Evolutionary conservation across 2,329 filamentous ascomycete genomes (phyloP).

Genomic region (Beauveria caledonica): DNA sequence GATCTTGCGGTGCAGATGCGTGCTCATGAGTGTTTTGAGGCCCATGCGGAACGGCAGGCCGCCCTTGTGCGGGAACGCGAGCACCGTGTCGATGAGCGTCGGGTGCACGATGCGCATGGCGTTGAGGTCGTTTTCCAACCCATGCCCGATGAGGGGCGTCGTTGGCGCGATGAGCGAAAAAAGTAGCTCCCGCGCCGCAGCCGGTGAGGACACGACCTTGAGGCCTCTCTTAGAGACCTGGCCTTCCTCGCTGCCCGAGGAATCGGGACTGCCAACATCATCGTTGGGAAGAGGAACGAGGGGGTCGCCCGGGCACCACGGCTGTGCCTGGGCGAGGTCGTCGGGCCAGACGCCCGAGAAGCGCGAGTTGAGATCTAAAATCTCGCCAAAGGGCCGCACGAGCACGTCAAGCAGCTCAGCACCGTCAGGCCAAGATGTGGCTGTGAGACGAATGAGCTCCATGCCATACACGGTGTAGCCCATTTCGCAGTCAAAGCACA

Average conservation of each 20-base stretch:
- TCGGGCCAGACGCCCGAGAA: constrained; percentile 82
- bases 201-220: constrained; percentile 67
- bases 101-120: constrained; percentile 76
- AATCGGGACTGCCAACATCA: constrained; percentile 10
- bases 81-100: constrained; percentile 73
- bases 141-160: constrained; percentile 86
- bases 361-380: constrained; percentile 84
- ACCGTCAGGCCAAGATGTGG: constrained; percentile 76
- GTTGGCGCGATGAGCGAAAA: constrained; percentile 65
- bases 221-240: constrained; percentile 37
- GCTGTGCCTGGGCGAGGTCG: constrained; percentile 61
- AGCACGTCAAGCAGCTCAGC: constrained; percentile 72
- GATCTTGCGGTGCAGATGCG: constrained; percentile 66
- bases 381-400: constrained; percentile 72
- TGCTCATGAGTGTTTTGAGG: constrained; percentile 65
- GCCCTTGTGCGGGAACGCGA: constrained; percentile 70
- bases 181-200: constrained; percentile 66
- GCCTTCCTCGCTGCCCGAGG: constrained; percentile 20
- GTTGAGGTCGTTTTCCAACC: constrained; percentile 92
- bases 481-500: constrained; percentile 97
- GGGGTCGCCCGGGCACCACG: constrained; percentile 33
- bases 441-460: constrained; percentile 84
- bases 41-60: constrained; percentile 72
- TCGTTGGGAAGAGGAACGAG: constrained; percentile 19
- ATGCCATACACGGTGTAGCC: constrained; percentile 83